Evolutionary conservation across 2,329 filamentous ascomycete genomes (phyloP), one percentile per base, ranked within the genome.

Genomic region (Lachnellula arida): DNA sequence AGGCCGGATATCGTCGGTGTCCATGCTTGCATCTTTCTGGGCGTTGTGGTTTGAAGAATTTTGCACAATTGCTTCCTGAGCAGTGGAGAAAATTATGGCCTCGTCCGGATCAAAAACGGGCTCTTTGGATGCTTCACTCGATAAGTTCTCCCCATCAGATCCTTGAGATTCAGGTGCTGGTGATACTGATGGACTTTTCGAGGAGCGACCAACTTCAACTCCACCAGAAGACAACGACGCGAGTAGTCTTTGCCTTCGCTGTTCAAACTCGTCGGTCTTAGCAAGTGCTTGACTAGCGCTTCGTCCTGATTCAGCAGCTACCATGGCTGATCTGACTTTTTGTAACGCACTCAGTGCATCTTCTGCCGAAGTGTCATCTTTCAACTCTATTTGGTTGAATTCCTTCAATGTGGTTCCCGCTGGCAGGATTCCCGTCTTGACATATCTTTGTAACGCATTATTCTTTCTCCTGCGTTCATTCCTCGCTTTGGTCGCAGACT

Each of bases 391-490:
- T 25, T 67, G 60, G 42, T 65, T 67, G 46, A 85, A 68, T 54
- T 82, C 78, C 11, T 70, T 66, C 43, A 81, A 73, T 49, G 76
- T 78, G 5, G 82, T 82, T 54, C 76, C 68, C 25, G 71, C 60
- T 19, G 76, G 76, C 8, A 87, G 69, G 12, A 78, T 65, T 1
- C 80, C 81, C n/a, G 76, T 68, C 17, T 74, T 68, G 9, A 32
- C 28, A 32, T 32, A 9, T 32, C 28, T 4, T 32, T 32, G 28
- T 32, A 32, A 32, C 28, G 28, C 28, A 12, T 32, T 32, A 40
- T 12, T 40, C 37, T 78, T 70, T 54, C 77, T 78, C 42, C 76
- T 76, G 40, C 85, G 76, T 32, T 71, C 65, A 60, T 88, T 88
- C 58, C 82, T 78, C 23, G 71, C 71, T 50, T 77, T 76, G 0